Conservation (phyloP, 2,329 filamentous ascomycete species). For the Knufia fluminis region DNA sequence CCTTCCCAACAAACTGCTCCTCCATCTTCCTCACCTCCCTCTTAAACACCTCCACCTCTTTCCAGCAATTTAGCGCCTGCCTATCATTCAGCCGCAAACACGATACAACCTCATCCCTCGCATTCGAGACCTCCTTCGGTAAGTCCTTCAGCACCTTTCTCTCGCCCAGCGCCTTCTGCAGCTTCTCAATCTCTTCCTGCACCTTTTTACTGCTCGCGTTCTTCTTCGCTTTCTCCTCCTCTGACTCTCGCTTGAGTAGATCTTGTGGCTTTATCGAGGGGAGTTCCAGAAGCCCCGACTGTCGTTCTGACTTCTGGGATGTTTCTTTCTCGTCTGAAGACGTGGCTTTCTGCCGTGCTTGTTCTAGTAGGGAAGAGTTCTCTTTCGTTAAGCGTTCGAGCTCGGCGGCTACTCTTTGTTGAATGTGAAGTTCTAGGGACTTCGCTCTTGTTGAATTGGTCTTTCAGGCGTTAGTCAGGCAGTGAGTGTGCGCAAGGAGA, state of each 20-base stretch:
- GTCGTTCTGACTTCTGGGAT: slow-evolving; percentile 14
- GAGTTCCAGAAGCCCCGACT: slow-evolving; percentile 20
- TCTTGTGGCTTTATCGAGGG: slow-evolving; percentile 39
- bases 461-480: slow-evolving; percentile 38
- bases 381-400: slow-evolving; percentile 68
- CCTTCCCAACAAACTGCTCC: slow-evolving; percentile 76
- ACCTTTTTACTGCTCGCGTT: slow-evolving; percentile 35
- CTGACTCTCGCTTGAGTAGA: slow-evolving; percentile 14
- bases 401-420: slow-evolving; percentile 75
- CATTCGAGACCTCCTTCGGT: slow-evolving; percentile 63
- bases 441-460: slow-evolving; percentile 80
- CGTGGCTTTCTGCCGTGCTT: slow-evolving; percentile 54
- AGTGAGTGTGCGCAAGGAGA: slow-evolving; percentile 7
- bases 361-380: slow-evolving; percentile 59
- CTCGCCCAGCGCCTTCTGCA: slow-evolving; percentile 43
- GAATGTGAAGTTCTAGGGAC: slow-evolving; percentile 75
- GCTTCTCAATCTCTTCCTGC: slow-evolving; percentile 47
- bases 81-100: slow-evolving; percentile 79
- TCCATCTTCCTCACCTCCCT: slow-evolving; percentile 78
- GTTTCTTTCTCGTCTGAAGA: slow-evolving; percentile 13
- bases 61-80: slow-evolving; percentile 86
- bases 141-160: slow-evolving; percentile 53
- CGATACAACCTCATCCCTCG: slow-evolving; percentile 64
- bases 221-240: slow-evolving; percentile 17
- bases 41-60: slow-evolving; percentile 86